Evolutionary conservation across 1,139 yeast species (phyloP).

Genomic region (Geotrichum aggregatum): DNA sequence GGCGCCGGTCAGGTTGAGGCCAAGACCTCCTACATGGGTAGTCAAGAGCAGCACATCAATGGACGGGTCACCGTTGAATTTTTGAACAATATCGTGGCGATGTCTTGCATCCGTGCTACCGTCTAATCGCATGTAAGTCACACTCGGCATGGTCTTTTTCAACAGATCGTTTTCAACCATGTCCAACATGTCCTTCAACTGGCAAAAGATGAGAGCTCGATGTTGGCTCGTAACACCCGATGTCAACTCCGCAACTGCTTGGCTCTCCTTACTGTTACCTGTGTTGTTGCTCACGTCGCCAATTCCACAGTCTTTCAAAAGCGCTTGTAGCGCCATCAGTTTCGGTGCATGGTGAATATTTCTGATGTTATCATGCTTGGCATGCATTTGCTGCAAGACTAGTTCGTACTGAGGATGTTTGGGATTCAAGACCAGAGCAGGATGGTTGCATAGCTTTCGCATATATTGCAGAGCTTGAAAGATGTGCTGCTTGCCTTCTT

Average conservation of each 20-base stretch:
- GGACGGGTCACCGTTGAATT: constrained; percentile 94
- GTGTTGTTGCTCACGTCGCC: constrained; percentile 46
- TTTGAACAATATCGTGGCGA: constrained; percentile 85
- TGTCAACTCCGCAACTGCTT: constrained; percentile 43
- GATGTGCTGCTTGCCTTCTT: constrained; percentile 75
- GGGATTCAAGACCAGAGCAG: constrained; percentile 81
- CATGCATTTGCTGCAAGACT: constrained; percentile 56
- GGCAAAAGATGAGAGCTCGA: constrained; percentile 92
- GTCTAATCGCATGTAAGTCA: constrained; percentile 90
- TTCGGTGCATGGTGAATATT: constrained; percentile 90
- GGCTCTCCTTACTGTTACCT: constrained; percentile 21
- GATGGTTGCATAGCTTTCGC: constrained; percentile 96
- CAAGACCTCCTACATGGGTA: constrained; percentile 97
- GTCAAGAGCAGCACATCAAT: constrained; percentile 88
- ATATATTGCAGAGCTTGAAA: constrained; percentile 97
- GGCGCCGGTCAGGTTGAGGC: constrained; percentile 95
- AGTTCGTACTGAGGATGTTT: constrained; percentile 78
- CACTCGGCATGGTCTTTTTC: constrained; percentile 80
- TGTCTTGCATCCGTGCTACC: constrained; percentile 92
- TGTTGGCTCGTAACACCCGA: constrained; percentile 90
- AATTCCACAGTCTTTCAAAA: constrained; percentile 90
- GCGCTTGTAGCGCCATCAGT: constrained; percentile 71
- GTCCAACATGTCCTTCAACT: constrained; percentile 94
- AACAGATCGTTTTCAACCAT: constrained; percentile 89
- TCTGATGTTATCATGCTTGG: constrained; percentile 56